These are phyloP conservation scores for Russula emetica DNA, from an alignment of 768 basidiomycete species.

Conservation along the genomic window DNA sequence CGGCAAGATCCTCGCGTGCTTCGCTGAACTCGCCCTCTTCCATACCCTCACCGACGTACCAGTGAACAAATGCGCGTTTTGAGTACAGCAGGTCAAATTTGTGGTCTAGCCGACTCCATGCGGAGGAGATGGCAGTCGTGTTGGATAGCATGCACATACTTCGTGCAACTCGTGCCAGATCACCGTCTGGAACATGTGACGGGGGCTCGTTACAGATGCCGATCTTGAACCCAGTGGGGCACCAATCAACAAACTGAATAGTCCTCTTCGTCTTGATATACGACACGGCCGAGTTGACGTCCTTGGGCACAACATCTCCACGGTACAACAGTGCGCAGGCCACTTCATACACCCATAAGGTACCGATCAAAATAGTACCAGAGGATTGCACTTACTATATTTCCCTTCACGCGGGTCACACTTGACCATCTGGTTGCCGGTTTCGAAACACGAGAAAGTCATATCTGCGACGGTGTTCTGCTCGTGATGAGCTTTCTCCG, in stretches of 20 bases:
- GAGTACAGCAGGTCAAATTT: constrained; percentile 79
- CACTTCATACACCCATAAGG: constrained; percentile 36
- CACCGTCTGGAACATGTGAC: constrained; percentile 69
- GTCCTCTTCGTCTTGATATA: constrained; percentile 76
- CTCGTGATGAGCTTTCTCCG: constrained; percentile 61
- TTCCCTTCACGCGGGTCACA: constrained; percentile 77
- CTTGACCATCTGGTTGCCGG: constrained; percentile 75
- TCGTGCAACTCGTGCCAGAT: constrained; percentile 70
- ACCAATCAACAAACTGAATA: constrained; percentile 78
- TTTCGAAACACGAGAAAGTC: constrained; percentile 74
- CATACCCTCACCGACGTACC: constrained; percentile 77
- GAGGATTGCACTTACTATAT: constrained; percentile 47
- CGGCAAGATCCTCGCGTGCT: constrained; percentile 98
- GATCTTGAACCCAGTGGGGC: constrained; percentile 72
- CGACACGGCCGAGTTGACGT: constrained; percentile 68
- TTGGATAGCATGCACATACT: constrained; percentile 78
- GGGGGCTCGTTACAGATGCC: constrained; percentile 80
- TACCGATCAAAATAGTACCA: neutral
- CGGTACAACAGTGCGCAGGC: constrained; percentile 69
- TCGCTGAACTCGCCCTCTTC: constrained; percentile 97
- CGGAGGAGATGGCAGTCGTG: constrained; percentile 65
- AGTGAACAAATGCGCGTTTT: constrained; percentile 50
- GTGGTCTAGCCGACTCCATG: constrained; percentile 74
- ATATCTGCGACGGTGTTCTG: constrained; percentile 67
- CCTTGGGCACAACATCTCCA: constrained; percentile 76